Percentiles rank a stretch among this genome's conserved stretches.
Evolutionary conservation across 2,329 filamentous ascomycete species (phyloP).

Genomic region (Alternaria alternata): DNA sequence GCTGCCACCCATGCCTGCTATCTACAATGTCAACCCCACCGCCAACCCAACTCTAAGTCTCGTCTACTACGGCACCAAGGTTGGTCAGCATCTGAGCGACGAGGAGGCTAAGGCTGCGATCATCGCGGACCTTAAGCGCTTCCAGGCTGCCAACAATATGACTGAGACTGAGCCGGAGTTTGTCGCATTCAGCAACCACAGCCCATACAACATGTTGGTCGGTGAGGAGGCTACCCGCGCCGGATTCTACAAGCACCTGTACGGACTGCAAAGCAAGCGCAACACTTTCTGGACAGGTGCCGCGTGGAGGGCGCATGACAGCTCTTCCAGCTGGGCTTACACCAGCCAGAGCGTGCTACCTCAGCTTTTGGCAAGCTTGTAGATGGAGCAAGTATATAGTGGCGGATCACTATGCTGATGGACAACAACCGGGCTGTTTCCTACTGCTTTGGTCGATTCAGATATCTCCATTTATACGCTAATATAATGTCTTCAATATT

Average conservation of each 20-base stretch:
- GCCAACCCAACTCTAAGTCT: conserved; percentile 18
- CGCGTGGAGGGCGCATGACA: conserved; percentile 29
- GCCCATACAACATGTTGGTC: conserved; percentile 32
- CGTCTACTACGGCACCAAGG: conserved; percentile 28
- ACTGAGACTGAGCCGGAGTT: conserved; percentile 23
- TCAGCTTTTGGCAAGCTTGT: conserved; percentile 22
- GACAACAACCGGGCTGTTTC: neutral
- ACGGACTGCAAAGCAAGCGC: conserved; percentile 31
- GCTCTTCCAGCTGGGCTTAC: conserved; percentile 27
- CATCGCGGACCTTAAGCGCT: conserved; percentile 22
- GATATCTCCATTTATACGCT: neutral
- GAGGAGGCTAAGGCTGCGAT: conserved; percentile 27
- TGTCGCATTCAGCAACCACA: conserved; percentile 35
- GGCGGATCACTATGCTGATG: neutral
- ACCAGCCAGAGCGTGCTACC: conserved; percentile 51
- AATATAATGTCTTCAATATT: neutral
- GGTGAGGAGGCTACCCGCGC: conserved; percentile 19
- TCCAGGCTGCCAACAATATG: conserved; percentile 15
- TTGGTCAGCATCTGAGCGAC: conserved; percentile 18
- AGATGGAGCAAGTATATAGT: neutral
- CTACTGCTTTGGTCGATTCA: neutral
- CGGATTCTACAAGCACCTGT: conserved; percentile 33
- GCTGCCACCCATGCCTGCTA: conserved; percentile 42
- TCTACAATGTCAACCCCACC: conserved; percentile 38
- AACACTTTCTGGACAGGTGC: conserved; percentile 35